phyloP scores from a whole-genome alignment of 441 rosid genomes.

The Monsonia emarginata region DNA sequence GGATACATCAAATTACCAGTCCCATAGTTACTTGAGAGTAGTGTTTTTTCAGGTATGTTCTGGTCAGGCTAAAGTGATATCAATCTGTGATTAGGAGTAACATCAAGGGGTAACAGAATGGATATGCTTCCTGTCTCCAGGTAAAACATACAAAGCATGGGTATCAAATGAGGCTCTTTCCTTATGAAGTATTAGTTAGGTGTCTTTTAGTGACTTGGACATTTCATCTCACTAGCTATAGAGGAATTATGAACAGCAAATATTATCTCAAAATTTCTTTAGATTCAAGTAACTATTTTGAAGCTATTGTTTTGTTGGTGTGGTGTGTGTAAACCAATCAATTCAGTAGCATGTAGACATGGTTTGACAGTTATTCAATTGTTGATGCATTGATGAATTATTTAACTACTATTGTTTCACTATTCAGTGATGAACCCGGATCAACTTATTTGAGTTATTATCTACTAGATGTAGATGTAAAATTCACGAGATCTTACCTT shows the following conservation, averaged over 20 bases:
- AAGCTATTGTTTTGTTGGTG: background rate
- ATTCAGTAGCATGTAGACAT: background rate
- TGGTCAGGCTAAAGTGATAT: background rate
- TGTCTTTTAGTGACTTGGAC: slow-evolving; percentile 2
- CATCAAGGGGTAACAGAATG: background rate
- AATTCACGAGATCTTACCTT: slow-evolving; percentile 35
- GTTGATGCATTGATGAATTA: background rate
- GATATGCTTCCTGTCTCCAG: background rate
- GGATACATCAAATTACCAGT: background rate
- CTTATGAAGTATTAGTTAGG: background rate
- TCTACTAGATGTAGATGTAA: background rate
- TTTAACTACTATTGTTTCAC: no score
- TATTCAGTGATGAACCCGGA: background rate
- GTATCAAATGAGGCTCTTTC: no score
- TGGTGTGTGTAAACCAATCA: background rate
- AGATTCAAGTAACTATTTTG: background rate
- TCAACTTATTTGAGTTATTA: background rate
- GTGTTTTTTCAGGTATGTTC: background rate
- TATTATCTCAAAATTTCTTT: background rate
- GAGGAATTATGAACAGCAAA: background rate
- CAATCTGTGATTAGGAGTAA: background rate
- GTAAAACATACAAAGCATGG: background rate
- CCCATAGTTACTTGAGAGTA: background rate
- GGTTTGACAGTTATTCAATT: background rate
- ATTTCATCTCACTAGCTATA: background rate